Conservation (phyloP, 2,329 filamentous ascomycete species). For the Juglanconis oblonga region DNA sequence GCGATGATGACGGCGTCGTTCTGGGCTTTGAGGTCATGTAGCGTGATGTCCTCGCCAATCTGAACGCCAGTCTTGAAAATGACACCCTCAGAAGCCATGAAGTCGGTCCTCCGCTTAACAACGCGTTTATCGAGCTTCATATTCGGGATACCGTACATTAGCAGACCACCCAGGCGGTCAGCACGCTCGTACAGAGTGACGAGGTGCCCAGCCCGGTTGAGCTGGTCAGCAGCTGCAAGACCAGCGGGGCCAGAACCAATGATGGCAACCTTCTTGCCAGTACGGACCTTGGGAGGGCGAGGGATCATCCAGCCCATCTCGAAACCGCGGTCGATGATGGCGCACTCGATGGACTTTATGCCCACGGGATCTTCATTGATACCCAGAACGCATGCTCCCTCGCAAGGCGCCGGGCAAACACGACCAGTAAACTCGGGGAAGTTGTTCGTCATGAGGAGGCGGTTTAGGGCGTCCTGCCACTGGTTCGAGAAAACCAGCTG, state of each 20-base stretch:
- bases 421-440: slow-evolving; percentile 98
- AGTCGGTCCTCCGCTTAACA: slow-evolving; percentile 90
- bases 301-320: slow-evolving; percentile 99
- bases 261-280: slow-evolving; percentile 83
- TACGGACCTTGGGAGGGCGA: slow-evolving; percentile 71
- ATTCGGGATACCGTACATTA: slow-evolving; percentile 99
- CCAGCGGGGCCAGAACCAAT: slow-evolving; percentile 92
- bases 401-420: slow-evolving; percentile 93
- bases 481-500: slow-evolving; percentile 73
- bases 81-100: slow-evolving; percentile 88
- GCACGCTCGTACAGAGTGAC: slow-evolving; percentile 93
- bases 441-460: slow-evolving; percentile 94
- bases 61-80: slow-evolving; percentile 74
- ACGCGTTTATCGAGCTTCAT: slow-evolving; percentile 99
- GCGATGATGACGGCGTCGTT: slow-evolving; percentile 87
- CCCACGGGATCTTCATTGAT: slow-evolving; percentile 97
- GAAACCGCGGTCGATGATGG: slow-evolving; percentile 95
- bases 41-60: slow-evolving; percentile 71
- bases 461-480: slow-evolving; percentile 89
- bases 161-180: slow-evolving; percentile 83
- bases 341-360: slow-evolving; percentile 98
- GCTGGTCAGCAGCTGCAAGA: slow-evolving; percentile 85
- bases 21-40: slow-evolving; percentile 68
- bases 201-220: slow-evolving; percentile 85
- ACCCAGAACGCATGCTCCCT: slow-evolving; percentile 91